Base-by-base conservation (phyloP, 2,329 filamentous ascomycete species). In the Aspergillus pseudoglaucus region DNA sequence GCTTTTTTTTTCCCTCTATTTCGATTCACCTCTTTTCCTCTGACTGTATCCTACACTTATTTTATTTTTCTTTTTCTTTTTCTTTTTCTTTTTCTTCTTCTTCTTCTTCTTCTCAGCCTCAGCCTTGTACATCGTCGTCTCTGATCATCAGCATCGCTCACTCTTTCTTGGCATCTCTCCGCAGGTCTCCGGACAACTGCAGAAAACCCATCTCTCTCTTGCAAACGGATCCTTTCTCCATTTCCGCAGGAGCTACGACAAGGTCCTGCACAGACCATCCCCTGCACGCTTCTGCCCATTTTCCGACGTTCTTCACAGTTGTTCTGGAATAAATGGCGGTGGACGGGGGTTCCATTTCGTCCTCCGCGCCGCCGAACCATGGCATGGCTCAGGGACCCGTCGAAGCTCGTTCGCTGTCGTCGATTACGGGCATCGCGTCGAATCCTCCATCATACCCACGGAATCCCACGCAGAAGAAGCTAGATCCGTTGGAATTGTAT, bases 391-490 rank as follows among this genome's bases (percentile, higher is more conserved):
- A 59, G 45, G 59, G 58, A 43, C 66, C 67, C 37, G 76, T 93
- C 59, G 87, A 95, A 75, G 93, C 91, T 57, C 83, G 80, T 59
- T 97, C 91, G 41, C 75, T 97, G 40, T 86, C 87, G 46, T 78
- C 82, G 46, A 78, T 98, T 54, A 93, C 88, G 55, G 74, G 80
- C 38, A 80, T 96, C 53, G 91, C 93, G 53, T 80, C 86, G 45
- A 89, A 95, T 60, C 93, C 91, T 38, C 91, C 93, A 42, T 80
- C 84, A 59, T 93, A 95, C 66, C 88, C 89, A 44, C 80, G 85
- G 60, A 88, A 88, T 62, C 86, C 88, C 4, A 81, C 83, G 3
- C 83, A 85, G 56, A 73, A 79, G 58, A 80, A 75, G 53, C 80
- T 84, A 53, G 82, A 88, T 44, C 83, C 88, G 3, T 69, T 97